Percentiles rank a stretch among this genome's conserved stretches.
Conservation (phyloP, 176 grass and related monocot genomes). For the Ananas comosus region DNA sequence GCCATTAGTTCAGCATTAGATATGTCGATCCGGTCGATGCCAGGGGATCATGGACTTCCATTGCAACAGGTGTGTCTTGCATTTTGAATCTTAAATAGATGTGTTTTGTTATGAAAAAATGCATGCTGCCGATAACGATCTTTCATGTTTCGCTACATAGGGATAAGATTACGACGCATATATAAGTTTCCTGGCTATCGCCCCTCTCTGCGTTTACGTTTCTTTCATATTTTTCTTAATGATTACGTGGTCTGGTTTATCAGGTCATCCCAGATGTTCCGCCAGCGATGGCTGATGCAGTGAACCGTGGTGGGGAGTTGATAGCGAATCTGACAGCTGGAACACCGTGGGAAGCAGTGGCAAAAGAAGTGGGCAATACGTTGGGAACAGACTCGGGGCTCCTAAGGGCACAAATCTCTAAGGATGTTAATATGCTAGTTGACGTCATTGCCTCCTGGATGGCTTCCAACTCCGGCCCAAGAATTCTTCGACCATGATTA, state of each 20-base stretch:
- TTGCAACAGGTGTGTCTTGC: conserved; percentile 62
- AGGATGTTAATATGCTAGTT: conserved; percentile 66
- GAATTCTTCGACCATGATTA: conserved; percentile 48
- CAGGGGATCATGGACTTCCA: conserved; percentile 83
- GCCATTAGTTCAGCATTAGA: conserved; percentile 81
- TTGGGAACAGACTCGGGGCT: conserved; percentile 65
- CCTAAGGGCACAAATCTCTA: conserved; percentile 48
- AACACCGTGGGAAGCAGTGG: conserved; percentile 84
- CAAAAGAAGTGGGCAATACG: conserved; percentile 63
- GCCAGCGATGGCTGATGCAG: conserved; percentile 86
- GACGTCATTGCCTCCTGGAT: conserved; percentile 69
- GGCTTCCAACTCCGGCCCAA: conserved; percentile 72
- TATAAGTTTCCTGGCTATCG: neutral
- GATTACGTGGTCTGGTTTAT: neutral
- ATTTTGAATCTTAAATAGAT: neutral
- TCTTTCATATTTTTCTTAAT: neutral
- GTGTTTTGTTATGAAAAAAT: neutral
- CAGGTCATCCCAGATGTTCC: conserved; percentile 89
- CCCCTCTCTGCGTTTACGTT: neutral
- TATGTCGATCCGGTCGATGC: conserved; percentile 78
- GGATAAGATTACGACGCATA: no score
- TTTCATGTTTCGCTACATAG: no score
- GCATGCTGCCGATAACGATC: neutral
- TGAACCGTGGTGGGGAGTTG: conserved; percentile 75
- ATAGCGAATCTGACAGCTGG: conserved; percentile 62